These are phyloP conservation scores for Ophiostoma pallidulum DNA, from an alignment of 2,329 filamentous ascomycete genomes.

Conservation along the genomic window DNA sequence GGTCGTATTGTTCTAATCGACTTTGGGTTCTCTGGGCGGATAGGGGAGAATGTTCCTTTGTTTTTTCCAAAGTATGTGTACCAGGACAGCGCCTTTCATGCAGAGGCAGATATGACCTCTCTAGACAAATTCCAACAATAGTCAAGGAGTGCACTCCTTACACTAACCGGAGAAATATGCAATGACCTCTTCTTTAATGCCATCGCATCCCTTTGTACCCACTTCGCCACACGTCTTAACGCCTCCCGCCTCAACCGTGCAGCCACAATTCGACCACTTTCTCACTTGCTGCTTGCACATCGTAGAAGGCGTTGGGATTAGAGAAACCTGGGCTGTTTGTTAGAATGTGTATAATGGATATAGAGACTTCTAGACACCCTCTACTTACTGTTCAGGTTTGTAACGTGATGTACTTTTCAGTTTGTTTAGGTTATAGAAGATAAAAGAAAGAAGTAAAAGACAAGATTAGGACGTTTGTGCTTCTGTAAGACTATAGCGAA, in stretches of 20 bases:
- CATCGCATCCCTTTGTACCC: constrained; percentile 1
- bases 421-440: background rate
- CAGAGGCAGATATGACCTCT: no score
- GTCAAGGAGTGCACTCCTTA: no score
- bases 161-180: no score
- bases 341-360: constrained; percentile 2
- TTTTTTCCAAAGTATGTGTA: no score
- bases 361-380: constrained; percentile 1
- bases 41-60: no score
- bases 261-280: constrained; percentile 5
- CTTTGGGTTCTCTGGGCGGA: no score
- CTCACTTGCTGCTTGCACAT: constrained; percentile 3
- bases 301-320: constrained; percentile 2
- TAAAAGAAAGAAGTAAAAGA: background rate
- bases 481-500: no score
- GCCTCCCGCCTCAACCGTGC: background rate
- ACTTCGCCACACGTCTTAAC: constrained; percentile 4
- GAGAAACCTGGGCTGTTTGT: background rate
- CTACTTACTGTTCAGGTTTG: background rate
- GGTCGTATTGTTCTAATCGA: no score
- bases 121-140: no score
- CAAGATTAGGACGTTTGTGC: background rate
- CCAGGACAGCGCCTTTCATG: no score
- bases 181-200: no score
- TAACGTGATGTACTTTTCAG: background rate